Evolutionary conservation across 176 grass and related monocot species (phyloP).

Genomic region (Elymus sibiricus): DNA sequence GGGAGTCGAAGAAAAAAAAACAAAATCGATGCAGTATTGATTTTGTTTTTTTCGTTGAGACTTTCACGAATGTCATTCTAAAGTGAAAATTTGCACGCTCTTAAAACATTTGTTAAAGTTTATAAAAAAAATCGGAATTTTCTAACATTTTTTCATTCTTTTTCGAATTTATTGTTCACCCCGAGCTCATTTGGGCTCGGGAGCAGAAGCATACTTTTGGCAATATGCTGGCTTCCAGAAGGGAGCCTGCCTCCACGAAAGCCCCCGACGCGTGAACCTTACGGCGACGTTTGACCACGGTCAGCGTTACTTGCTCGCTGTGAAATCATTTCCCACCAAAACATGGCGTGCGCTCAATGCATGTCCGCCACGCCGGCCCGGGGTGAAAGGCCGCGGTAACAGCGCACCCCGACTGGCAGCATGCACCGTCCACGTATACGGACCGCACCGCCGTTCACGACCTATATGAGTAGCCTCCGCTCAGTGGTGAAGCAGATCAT

Average conservation of each 20-base stretch:
- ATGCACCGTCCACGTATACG: background rate
- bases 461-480: background rate
- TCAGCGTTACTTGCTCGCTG: background rate
- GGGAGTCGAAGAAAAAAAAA: no score
- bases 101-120: no score
- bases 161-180: no score
- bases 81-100: no score
- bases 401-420: background rate
- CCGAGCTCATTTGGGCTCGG: no score
- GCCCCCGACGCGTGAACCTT: background rate
- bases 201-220: no score
- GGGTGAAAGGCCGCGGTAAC: background rate
- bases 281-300: background rate
- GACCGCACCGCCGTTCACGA: background rate
- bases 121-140: no score
- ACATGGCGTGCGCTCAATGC: background rate
- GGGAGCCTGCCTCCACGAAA: background rate
- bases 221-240: no score
- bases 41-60: no score
- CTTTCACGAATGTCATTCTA: no score
- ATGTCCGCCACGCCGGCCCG: background rate
- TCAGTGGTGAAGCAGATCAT: background rate
- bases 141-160: no score
- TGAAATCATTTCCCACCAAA: background rate
- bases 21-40: no score